Evolutionary conservation across 139 green algal genomes (phyloP).

Genomic region (Auxenochlorella protothecoides): DNA sequence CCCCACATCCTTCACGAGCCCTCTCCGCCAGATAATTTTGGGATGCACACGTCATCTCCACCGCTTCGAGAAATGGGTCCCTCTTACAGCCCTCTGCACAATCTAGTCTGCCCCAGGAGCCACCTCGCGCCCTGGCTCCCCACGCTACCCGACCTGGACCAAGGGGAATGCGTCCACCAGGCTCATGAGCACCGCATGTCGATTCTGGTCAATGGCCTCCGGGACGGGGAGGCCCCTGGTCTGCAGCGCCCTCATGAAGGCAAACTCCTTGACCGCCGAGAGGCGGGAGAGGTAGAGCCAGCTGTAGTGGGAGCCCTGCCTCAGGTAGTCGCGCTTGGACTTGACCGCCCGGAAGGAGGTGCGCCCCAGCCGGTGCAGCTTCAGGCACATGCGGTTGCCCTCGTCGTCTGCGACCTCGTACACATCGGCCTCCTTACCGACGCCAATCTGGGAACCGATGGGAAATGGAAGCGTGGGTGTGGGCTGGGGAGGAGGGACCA

Average conservation of each 20-base stretch:
- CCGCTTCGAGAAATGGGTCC: too few species aligned
- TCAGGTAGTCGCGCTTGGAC: constrained; percentile 93
- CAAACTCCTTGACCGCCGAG: constrained; percentile 89
- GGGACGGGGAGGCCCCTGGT: constrained; percentile 88
- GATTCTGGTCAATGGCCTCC: constrained; percentile 80
- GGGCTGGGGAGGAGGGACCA: too few species aligned
- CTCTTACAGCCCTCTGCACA: too few species aligned
- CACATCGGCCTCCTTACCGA: constrained; percentile 95
- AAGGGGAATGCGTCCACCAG: constrained; percentile 67
- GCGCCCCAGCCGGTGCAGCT: constrained; percentile 93
- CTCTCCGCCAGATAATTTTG: too few species aligned
- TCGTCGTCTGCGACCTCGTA: constrained; percentile 71
- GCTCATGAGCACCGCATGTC: constrained; percentile 92
- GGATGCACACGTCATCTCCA: too few species aligned
- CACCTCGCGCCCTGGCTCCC: constrained; percentile 22
- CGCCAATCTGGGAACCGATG: constrained; percentile 59
- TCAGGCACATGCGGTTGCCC: constrained; percentile 70
- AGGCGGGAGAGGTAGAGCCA: constrained; percentile 95
- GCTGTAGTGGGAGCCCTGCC: constrained; percentile 37
- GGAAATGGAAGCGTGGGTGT: not conserved
- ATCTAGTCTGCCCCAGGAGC: not conserved
- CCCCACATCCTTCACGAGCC: too few species aligned
- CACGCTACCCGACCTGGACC: constrained; percentile 53
- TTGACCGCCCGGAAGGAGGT: constrained; percentile 96
- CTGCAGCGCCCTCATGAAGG: constrained; percentile 93